Evolutionary conservation across 2,329 filamentous ascomycete genomes (phyloP).

Genomic region (Helotiales sp.): DNA sequence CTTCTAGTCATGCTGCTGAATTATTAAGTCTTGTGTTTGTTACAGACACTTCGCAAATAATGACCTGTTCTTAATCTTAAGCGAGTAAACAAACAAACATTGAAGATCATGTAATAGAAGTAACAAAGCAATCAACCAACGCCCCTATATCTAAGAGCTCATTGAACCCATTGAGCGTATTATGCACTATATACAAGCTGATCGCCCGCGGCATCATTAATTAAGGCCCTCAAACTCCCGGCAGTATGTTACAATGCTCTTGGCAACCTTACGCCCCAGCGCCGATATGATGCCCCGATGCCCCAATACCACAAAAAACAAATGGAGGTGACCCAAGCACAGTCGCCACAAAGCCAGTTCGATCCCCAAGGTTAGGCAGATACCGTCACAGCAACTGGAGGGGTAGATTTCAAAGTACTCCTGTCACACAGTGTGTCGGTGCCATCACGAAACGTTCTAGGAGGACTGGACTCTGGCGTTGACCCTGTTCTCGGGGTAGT

Average conservation of each 20-base stretch:
- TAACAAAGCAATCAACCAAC: no score
- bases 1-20: no score
- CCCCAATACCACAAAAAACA: no score
- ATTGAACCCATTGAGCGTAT: neutral
- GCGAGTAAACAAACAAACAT: neutral
- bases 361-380: neutral
- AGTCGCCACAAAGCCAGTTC: neutral
- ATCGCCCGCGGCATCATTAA: neutral
- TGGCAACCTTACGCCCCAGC: neutral
- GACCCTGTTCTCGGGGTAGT: neutral
- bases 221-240: neutral
- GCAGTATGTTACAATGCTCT: neutral
- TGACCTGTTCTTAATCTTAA: no score
- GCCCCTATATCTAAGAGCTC: no score
- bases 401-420: neutral
- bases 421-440: neutral
- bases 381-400: neutral
- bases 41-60: no score
- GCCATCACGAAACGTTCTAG: neutral
- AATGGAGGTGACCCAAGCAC: no score
- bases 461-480: neutral
- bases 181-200: neutral
- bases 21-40: no score
- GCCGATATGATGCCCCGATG: no score
- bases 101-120: neutral